Evolutionary conservation across 257 asterid species (phyloP), one percentile per base, ranked within the genome.

Genomic region (Leptodermis oblonga): DNA sequence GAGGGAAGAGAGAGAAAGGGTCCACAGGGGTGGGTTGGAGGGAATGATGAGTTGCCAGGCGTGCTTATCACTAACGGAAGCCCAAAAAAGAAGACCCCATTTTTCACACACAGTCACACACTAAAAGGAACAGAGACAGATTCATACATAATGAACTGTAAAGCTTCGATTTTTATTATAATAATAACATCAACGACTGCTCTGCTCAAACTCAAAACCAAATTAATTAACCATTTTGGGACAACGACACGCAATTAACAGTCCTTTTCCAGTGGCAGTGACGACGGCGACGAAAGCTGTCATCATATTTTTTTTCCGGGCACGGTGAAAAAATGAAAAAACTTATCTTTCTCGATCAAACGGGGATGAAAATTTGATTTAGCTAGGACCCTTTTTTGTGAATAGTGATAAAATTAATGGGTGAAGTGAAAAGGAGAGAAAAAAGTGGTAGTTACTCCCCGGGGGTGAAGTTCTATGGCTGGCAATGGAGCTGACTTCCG

Each of bases 1-100:
- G 61, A 71, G 36, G 62, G 53, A 61, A 51, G 51, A 70, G 70
- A 77, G 72, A 61, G 69, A 60, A 67, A 66, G 75, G 65, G 74
- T 77, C 74, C 49, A 51, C 53, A 43, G 36, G 58, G 26, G 65
- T 60, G 51, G 51, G 70, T 65, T 72, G 86, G 86, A 82, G 78
- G 84, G 83, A 82, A 82, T 84, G 88, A 87, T 87, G 83, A 79
- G 62, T 83, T 79, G 85, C 82, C 87, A 85, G 92, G 87, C 95
- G 91, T 91, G 96, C 95, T 87, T 70, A 82, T 82, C 95, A 87
- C 95, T 77, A 84, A 86, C 87, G 75, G 83, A 86, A 82, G 79
- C 75, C 43, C 41, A 75, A 53, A 56, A 62, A 64, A 68, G 37
- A 41, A 26, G 76, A 65, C 55, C 73, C 72, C 78, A 61, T 67